phyloP scores from a whole-genome alignment of 2,329 filamentous ascomycete genomes.

The Cladophialophora yegresii region DNA sequence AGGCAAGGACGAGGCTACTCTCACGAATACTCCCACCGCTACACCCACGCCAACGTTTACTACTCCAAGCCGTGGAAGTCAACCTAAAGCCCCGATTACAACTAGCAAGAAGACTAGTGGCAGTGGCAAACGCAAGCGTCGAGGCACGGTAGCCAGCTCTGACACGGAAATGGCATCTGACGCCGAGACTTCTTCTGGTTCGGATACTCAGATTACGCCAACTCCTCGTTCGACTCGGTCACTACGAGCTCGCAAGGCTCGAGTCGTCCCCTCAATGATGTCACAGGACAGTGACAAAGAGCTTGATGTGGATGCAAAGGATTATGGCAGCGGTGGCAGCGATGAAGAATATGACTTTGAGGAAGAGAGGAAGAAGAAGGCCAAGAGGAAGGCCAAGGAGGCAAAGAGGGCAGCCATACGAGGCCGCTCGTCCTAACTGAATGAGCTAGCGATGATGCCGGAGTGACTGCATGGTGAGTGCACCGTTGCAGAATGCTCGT shows the following conservation, averaged over 20 bases:
- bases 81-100: not conserved
- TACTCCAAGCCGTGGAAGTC: not conserved
- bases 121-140: slow-evolving; percentile 7
- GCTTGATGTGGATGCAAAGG: not conserved
- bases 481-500: not conserved
- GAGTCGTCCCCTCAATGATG: no score
- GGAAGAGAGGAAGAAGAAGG: slow-evolving; percentile 8
- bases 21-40: not conserved
- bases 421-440: not conserved
- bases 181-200: slow-evolving; percentile 7
- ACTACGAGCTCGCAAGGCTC: not conserved
- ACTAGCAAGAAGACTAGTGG: not conserved
- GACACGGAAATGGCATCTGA: not conserved
- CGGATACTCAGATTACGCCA: not conserved
- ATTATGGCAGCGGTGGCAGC: not conserved
- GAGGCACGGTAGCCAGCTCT: not conserved
- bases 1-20: not conserved
- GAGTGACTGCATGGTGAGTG: not conserved
- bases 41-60: not conserved
- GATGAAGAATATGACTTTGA: slow-evolving; percentile 8
- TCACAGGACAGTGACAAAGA: not conserved
- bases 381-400: not conserved
- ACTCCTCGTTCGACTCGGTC: not conserved
- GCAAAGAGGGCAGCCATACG: slow-evolving; percentile 7
- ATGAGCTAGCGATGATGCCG: not conserved